Conservation (phyloP, 2,329 filamentous ascomycete genomes). For the Lizonia empirigonia region DNA sequence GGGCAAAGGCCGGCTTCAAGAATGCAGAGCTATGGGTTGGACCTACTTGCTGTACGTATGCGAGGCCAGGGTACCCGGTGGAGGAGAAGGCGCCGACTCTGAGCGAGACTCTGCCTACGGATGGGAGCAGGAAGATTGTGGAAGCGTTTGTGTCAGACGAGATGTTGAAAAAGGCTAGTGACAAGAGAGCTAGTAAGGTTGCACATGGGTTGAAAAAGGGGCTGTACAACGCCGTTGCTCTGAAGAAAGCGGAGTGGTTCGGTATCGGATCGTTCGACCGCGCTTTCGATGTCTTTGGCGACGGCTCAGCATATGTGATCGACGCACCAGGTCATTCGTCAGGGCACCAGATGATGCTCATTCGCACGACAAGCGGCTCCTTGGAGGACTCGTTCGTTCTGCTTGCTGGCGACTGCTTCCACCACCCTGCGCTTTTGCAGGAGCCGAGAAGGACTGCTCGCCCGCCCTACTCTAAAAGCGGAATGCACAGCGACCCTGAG, state of each 20-base stretch:
- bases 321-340: conserved; percentile 60
- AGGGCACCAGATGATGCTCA: conserved; percentile 56
- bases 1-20: conserved; percentile 43
- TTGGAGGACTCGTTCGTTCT: conserved; percentile 34
- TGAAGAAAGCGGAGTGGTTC: conserved; percentile 44
- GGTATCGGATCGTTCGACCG: conserved; percentile 51
- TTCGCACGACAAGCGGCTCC: conserved; percentile 24
- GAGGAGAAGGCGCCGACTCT: conserved; percentile 37
- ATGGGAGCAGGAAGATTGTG: conserved; percentile 52
- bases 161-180: conserved; percentile 23
- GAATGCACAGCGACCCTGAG: conserved; percentile 40
- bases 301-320: conserved; percentile 56
- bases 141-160: conserved; percentile 42
- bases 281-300: conserved; percentile 56
- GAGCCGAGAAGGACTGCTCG: conserved; percentile 38
- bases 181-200: conserved; percentile 35
- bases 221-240: conserved; percentile 35
- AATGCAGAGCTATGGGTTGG: conserved; percentile 50
- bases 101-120: conserved; percentile 50
- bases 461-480: conserved; percentile 33
- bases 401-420: conserved; percentile 41
- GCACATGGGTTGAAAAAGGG: conserved; percentile 29
- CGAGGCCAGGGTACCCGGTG: conserved; percentile 38
- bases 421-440: conserved; percentile 36
- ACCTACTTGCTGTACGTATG: conserved; percentile 40